Conservation (phyloP, 371 early-diverging fungal genomes). For the Rhizopus sp. region DNA sequence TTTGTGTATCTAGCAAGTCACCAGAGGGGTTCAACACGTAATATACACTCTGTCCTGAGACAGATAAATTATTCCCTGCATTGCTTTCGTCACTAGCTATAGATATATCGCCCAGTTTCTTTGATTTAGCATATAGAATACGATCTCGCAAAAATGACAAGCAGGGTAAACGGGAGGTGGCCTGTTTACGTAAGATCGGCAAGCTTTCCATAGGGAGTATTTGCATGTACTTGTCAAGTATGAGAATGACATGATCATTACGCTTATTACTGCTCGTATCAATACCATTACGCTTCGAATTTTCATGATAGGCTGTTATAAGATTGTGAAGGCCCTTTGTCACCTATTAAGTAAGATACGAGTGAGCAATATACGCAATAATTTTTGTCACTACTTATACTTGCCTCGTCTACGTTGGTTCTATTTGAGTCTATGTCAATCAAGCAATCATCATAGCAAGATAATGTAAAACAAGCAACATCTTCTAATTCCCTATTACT, state of each 20-base stretch:
- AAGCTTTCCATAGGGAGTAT: conserved; percentile 86
- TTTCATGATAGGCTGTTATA: conserved; percentile 27
- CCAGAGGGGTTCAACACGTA: conserved; percentile 91
- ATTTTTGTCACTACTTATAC: conserved; percentile 3
- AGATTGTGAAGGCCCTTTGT: background rate
- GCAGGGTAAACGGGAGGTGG: conserved; percentile 84
- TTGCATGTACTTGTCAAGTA: conserved; percentile 82
- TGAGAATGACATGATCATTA: conserved; percentile 71
- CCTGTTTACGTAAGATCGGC: conserved; percentile 64
- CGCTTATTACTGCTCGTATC: conserved; percentile 21
- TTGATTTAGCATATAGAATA: conserved; percentile 41
- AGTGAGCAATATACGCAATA: background rate
- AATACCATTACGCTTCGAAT: conserved; percentile 14
- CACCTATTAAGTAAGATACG: background rate
- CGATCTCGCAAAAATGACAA: conserved; percentile 73
- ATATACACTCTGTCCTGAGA: conserved; percentile 59
- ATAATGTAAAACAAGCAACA: conserved; percentile 68
- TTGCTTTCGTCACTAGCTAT: conserved; percentile 5
- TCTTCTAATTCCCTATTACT: conserved; percentile 62
- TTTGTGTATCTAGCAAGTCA: conserved; percentile 83
- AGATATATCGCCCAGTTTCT: background rate
- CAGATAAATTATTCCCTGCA: conserved; percentile 31
- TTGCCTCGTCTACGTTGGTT: conserved; percentile 58
- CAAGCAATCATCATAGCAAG: conserved; percentile 57
- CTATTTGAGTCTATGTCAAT: conserved; percentile 49